These are phyloP conservation scores for Auricularia sp. DNA, from an alignment of 768 basidiomycete species.

Conservation along the genomic window DNA sequence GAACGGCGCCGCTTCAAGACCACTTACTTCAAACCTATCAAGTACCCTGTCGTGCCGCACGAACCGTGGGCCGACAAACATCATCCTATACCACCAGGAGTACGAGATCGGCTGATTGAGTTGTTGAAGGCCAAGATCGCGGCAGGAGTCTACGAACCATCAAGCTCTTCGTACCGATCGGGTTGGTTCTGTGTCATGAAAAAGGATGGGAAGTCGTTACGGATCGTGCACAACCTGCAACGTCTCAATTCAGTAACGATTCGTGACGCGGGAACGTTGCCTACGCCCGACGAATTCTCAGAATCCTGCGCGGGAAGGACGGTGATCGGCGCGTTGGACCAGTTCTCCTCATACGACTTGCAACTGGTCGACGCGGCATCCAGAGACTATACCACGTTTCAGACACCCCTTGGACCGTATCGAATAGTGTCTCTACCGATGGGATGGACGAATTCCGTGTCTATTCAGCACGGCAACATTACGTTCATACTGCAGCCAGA, in stretches of 20 bases:
- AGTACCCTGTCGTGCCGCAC: conserved; percentile 2
- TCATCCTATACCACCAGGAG: conserved; percentile 2
- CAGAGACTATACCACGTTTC: conserved; percentile 32
- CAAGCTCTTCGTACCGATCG: conserved; percentile 28
- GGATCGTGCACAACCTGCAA: conserved; percentile 28
- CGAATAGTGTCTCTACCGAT: conserved; percentile 26
- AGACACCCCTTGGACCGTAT: conserved; percentile 26
- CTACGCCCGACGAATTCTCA: not conserved
- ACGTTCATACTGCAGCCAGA: conserved; percentile 28
- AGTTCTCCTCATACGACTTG: conserved; percentile 23
- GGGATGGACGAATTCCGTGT: conserved; percentile 33
- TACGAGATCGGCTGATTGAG: conserved; percentile 14
- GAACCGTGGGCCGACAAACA: conserved; percentile 2
- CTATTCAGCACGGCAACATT: conserved; percentile 32
- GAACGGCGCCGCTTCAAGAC: conserved; percentile 26
- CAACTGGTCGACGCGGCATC: conserved; percentile 20
- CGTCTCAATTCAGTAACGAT: conserved; percentile 25
- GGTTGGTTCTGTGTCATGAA: conserved; percentile 33
- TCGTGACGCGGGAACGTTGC: conserved; percentile 15
- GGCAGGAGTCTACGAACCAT: conserved; percentile 31
- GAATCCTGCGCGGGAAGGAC: not conserved
- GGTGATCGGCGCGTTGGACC: conserved; percentile 16
- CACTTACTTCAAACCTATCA: conserved; percentile 6
- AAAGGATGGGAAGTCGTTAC: conserved; percentile 26
- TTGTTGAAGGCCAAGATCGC: conserved; percentile 26